Evolutionary conservation across 352 stramenopile species (phyloP), one percentile per base, ranked within the genome.

Genomic region (Globisporangium ultimum): DNA sequence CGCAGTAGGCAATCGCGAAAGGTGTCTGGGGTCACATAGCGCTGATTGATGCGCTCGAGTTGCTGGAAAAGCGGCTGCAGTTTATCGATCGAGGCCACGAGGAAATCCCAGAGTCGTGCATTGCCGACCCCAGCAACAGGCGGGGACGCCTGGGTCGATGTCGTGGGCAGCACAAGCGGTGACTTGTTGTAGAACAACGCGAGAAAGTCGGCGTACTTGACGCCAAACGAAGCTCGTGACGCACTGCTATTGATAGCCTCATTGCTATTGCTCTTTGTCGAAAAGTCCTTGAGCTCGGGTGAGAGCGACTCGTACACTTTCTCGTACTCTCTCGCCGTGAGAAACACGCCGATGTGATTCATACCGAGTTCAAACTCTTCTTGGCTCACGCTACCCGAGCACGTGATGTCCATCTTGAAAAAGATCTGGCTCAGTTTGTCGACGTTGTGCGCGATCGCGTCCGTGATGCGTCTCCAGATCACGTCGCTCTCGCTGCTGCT

Each of bases 361-460:
- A 93, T 42, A 2, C 78, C 83, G 4, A 90, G 65, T 61, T 88
- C 76, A 53, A 91, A 83, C 45, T 93, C 83, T 15, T 91, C 78
- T 10, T 73, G 76, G 32, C 54, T 87, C 36, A 93, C 67, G 47
- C 71, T 79, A 0, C 75, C 83, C 0, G 79, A 75, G 60, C 78
- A 86, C 62, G 74, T 71, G 17, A 93, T 80, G 53, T 93, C 83
- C 75, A 93, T 90, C 36, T 88, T 89, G 38, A 87, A 74, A 55
- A 88, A 93, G 53, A 93, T 80, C 50, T 88, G 78, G 24, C 70
- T 68, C 21, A 91, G 71, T 22, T 93, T 93, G 51, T 89, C 83
- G 38, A 78, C 64, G 21, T 70, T 77, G 50, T 82, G 65, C 7
- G 64, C 59, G 11, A 89, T 72, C 1, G 71, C 56, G 38, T 80